Conservation (phyloP, 805 yeast genomes). For the Cyberlindnera maritima region DNA sequence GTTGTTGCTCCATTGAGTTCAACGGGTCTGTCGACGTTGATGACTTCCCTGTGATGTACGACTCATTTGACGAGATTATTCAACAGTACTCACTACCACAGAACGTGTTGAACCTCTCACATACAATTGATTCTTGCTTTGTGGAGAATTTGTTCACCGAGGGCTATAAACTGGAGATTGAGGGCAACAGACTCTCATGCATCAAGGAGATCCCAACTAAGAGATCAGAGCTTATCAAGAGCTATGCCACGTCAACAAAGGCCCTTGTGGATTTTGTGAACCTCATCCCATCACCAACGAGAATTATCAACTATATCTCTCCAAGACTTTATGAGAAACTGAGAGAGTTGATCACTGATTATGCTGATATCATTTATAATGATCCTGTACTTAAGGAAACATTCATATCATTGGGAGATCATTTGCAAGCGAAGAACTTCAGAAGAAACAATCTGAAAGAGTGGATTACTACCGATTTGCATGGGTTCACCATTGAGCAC, state of each 20-base stretch:
- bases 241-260: slow-evolving; percentile 15
- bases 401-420: slow-evolving; percentile 19
- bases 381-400: slow-evolving; percentile 8
- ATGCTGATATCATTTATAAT: slow-evolving; percentile 18
- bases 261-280: slow-evolving; percentile 21
- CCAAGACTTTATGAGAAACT: slow-evolving; percentile 23
- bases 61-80: slow-evolving; percentile 13
- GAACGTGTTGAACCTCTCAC: slow-evolving; percentile 15
- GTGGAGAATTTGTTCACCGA: slow-evolving; percentile 11
- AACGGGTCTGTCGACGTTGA: slow-evolving; percentile 22
- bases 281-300: slow-evolving; percentile 14
- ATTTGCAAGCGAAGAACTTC: slow-evolving; percentile 16
- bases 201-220: neutral
- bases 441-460: slow-evolving; percentile 21
- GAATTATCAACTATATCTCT: slow-evolving; percentile 22
- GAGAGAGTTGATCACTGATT: slow-evolving; percentile 17
- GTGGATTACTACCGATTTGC: slow-evolving; percentile 25
- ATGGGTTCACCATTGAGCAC: slow-evolving; percentile 21
- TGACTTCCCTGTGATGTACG: slow-evolving; percentile 15
- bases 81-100: slow-evolving; percentile 9
- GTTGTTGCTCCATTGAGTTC: slow-evolving; percentile 10
- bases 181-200: slow-evolving; percentile 7
- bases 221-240: neutral
- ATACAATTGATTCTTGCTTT: slow-evolving; percentile 16
- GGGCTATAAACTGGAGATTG: slow-evolving; percentile 2